Percentiles rank a stretch among this genome's conserved stretches.
These are phyloP conservation scores for Zalerion maritima DNA, from an alignment of 495 filamentous ascomycete genomes.

Conservation along the genomic window DNA sequence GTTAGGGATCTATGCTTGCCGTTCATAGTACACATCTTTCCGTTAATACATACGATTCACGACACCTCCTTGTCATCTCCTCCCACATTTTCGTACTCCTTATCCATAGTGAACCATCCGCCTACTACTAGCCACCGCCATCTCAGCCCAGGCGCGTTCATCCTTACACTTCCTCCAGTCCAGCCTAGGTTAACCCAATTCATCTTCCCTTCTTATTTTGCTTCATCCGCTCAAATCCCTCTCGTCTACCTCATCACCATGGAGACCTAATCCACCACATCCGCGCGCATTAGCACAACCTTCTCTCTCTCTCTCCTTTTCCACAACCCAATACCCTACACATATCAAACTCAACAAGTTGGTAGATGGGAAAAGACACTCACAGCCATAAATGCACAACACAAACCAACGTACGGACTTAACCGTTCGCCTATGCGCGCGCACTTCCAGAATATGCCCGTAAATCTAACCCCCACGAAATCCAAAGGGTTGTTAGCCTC, in stretches of 20 bases:
- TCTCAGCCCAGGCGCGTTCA: neutral
- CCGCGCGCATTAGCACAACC: slow-evolving; percentile 6
- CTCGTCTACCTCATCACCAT: slow-evolving; percentile 9
- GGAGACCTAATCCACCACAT: slow-evolving; percentile 13
- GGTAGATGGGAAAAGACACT: slow-evolving; percentile 18
- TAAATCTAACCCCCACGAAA: slow-evolving; percentile 36
- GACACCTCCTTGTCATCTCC: too few species aligned
- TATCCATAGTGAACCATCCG: slow-evolving; percentile 1
- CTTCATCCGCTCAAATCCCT: too few species aligned
- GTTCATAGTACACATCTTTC: too few species aligned
- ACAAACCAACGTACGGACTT: slow-evolving; percentile 91
- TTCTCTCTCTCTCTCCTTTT: too few species aligned
- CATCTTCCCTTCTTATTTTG: slow-evolving; percentile 2
- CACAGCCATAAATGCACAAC: slow-evolving; percentile 90
- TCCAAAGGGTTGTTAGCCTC: slow-evolving; percentile 2
- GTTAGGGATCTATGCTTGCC: too few species aligned
- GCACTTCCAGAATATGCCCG: slow-evolving; percentile 94
- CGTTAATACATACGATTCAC: too few species aligned
- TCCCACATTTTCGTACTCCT: too few species aligned
- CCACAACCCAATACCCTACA: too few species aligned
- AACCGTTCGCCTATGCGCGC: slow-evolving; percentile 85
- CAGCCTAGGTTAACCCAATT: neutral
- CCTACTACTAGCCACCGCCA: neutral
- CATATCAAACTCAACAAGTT: too few species aligned
- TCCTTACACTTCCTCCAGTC: neutral